Conservation (phyloP, 2,329 filamentous ascomycete genomes). For the Colletotrichum theobromicola region DNA sequence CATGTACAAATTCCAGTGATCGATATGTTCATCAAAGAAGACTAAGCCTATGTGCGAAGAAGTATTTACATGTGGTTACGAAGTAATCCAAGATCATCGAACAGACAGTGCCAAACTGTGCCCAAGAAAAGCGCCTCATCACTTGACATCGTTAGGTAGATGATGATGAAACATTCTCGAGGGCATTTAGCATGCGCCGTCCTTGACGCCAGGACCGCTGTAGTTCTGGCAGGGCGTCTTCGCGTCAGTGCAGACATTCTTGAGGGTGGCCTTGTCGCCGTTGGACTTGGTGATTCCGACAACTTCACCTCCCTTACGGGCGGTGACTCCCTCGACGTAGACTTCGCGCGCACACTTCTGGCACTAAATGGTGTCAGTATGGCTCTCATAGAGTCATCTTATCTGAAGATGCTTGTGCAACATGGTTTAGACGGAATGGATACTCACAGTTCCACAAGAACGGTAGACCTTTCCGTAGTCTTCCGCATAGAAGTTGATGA, state of each 20-base stretch:
- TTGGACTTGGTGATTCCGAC: slow-evolving; percentile 16
- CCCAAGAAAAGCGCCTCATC: not conserved
- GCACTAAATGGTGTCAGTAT: not conserved
- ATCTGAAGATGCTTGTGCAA: not conserved
- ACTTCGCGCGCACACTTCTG: slow-evolving; percentile 12
- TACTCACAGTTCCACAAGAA: slow-evolving; percentile 45
- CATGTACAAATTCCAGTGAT: accelerated
- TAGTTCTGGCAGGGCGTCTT: slow-evolving; percentile 25
- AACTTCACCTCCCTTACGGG: slow-evolving; percentile 15
- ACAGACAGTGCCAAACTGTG: not conserved
- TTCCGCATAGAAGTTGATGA: slow-evolving; percentile 46
- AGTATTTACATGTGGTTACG: not conserved
- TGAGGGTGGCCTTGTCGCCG: slow-evolving; percentile 18
- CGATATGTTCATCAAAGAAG: not conserved
- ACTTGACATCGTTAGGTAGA: not conserved
- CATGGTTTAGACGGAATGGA: not conserved
- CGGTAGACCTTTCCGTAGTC: slow-evolving; percentile 52
- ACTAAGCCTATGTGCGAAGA: not conserved
- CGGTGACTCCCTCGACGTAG: slow-evolving; percentile 17
- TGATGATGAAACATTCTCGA: not conserved
- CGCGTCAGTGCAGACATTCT: slow-evolving; percentile 24
- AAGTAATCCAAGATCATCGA: not conserved
- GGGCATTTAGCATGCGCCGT: slow-evolving; percentile 9
- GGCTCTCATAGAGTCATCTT: accelerated
- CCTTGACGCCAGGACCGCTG: slow-evolving; percentile 21